phyloP scores from a whole-genome alignment of 805 yeast species.

The Nematodospora valgi region DNA sequence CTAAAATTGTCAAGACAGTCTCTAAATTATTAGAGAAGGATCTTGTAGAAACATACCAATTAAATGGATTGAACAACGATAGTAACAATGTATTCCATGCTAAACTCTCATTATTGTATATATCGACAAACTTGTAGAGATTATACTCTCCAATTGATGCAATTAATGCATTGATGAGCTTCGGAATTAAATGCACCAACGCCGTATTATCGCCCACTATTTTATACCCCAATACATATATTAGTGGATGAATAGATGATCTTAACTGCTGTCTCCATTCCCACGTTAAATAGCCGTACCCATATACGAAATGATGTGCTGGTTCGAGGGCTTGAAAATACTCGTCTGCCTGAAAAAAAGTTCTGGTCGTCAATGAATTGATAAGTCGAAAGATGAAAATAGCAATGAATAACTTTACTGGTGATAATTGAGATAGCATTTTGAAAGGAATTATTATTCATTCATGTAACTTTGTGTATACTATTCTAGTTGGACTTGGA shows the following conservation, averaged over 20 bases:
- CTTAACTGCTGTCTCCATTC: slow-evolving; percentile 82
- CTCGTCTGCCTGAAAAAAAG: slow-evolving; percentile 96
- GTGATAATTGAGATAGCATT: too few relatives aligned
- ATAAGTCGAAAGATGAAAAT: slow-evolving; percentile 23
- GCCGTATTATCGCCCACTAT: slow-evolving; percentile 21
- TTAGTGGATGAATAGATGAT: slow-evolving; percentile 73
- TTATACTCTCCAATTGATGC: slow-evolving; percentile 72
- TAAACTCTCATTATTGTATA: slow-evolving; percentile 28
- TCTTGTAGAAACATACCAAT: slow-evolving; percentile 77
- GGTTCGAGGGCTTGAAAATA: slow-evolving; percentile 92
- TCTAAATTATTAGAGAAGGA: slow-evolving; percentile 86
- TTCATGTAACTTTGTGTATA: too few relatives aligned
- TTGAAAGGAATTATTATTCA: too few relatives aligned
- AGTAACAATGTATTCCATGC: slow-evolving; percentile 45
- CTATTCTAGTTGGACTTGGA: too few relatives aligned
- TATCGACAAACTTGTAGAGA: slow-evolving; percentile 45
- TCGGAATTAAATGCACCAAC: slow-evolving; percentile 55
- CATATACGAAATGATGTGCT: slow-evolving; percentile 71
- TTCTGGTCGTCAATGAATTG: slow-evolving; percentile 61
- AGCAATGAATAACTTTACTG: not conserved
- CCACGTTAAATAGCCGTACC: slow-evolving; percentile 89
- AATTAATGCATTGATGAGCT: slow-evolving; percentile 61
- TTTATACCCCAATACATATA: slow-evolving; percentile 50
- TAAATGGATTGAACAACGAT: slow-evolving; percentile 67
- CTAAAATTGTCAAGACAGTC: slow-evolving; percentile 62